These are phyloP conservation scores for Echites panduratus DNA, from an alignment of 257 asterid species.

Conservation along the genomic window DNA sequence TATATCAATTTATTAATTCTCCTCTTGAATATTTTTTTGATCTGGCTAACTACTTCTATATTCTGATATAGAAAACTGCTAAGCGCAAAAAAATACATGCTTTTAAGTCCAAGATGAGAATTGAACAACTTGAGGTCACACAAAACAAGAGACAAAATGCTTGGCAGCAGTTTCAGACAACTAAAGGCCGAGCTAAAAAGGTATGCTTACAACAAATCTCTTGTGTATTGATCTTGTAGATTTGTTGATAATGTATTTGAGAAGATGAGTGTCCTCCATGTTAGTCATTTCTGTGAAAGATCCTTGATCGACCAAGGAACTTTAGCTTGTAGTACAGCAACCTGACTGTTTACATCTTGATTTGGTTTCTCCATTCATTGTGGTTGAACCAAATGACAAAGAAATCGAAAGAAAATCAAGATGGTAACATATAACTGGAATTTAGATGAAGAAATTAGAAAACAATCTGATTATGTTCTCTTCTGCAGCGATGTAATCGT, in stretches of 20 bases:
- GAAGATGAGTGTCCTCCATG: background rate
- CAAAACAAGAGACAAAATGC: conserved; percentile 96
- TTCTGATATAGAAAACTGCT: conserved; percentile 67
- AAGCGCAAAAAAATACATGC: conserved; percentile 88
- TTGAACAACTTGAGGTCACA: conserved; percentile 82
- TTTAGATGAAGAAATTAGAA: background rate
- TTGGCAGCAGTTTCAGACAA: conserved; percentile 97
- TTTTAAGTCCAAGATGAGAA: conserved; percentile 89
- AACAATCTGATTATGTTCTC: background rate
- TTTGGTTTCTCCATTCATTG: background rate
- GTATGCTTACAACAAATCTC: conserved; percentile 25
- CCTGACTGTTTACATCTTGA: background rate
- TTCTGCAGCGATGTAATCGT: background rate
- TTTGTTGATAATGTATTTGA: too few relatives aligned
- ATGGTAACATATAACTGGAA: background rate
- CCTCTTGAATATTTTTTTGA: background rate
- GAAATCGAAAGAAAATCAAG: background rate
- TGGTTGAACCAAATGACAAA: background rate
- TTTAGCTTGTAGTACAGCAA: background rate
- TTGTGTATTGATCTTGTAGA: too few relatives aligned
- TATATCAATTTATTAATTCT: background rate
- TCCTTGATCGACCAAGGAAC: background rate
- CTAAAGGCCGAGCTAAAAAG: conserved; percentile 90
- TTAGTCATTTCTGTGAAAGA: background rate
- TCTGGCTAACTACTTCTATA: background rate